phyloP scores from a whole-genome alignment of 2,329 filamentous ascomycete species.

The Apiospora pterosperma region DNA sequence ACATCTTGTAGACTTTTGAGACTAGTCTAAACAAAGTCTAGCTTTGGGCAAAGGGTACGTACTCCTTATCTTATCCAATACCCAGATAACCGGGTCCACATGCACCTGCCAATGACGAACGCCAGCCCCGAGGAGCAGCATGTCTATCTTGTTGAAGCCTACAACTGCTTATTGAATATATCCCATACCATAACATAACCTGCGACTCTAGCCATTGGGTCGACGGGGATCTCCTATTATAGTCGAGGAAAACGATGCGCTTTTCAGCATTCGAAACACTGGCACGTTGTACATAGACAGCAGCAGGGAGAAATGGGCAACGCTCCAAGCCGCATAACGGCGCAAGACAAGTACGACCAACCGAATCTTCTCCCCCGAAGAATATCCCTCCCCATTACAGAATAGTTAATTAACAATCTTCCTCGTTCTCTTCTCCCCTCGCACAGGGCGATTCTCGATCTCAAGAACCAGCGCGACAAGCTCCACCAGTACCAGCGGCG shows the following conservation, averaged over 20 bases:
- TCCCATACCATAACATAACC: neutral
- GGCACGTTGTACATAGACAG: slow-evolving; percentile 5
- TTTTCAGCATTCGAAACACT: neutral
- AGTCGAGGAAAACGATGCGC: neutral
- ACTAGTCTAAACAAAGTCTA: neutral
- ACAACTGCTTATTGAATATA: neutral
- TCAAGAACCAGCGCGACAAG: slow-evolving; percentile 96
- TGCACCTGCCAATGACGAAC: neutral
- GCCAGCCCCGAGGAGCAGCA: neutral
- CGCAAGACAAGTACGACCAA: slow-evolving; percentile 75
- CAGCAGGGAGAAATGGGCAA: slow-evolving; percentile 47
- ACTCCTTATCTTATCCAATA: neutral
- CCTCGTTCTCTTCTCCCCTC: slow-evolving; percentile 8
- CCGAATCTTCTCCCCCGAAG: neutral
- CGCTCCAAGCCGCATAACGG: slow-evolving; percentile 55
- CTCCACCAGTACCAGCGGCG: slow-evolving; percentile 93
- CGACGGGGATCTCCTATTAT: neutral
- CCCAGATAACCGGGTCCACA: neutral
- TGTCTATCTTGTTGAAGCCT: neutral
- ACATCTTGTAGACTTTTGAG: neutral
- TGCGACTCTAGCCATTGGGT: neutral
- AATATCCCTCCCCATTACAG: neutral
- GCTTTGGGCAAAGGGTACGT: neutral
- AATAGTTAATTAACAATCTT: neutral
- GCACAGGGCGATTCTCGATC: slow-evolving; percentile 86